Conservation (phyloP, 2,329 filamentous ascomycete species). For the Lasiodiplodia citricola region DNA sequence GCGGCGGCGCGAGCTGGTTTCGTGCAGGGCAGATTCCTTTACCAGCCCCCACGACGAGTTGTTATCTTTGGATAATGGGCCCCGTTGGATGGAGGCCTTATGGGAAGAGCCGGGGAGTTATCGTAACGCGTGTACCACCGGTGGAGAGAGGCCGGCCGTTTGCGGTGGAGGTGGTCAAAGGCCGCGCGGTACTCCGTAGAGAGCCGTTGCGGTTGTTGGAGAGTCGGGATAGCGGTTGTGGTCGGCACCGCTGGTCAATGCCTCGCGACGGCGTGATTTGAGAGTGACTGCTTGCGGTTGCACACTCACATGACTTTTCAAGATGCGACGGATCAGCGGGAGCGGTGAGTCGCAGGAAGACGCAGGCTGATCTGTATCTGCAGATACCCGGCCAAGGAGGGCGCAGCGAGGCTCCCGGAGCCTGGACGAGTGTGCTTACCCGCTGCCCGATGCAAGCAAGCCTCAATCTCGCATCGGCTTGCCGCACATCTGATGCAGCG, state of each 20-base stretch:
- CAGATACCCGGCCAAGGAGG: constrained; percentile 14
- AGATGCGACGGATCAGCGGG: constrained; percentile 1
- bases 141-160: not conserved
- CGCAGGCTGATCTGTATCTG: not conserved
- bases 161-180: not conserved
- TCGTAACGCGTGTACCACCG: not conserved
- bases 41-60: not conserved
- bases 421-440: constrained; percentile 9
- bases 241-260: not conserved
- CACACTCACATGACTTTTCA: not conserved
- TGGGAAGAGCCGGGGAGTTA: not conserved
- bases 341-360: constrained; percentile 17
- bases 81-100: not conserved
- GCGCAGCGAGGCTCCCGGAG: constrained; percentile 7
- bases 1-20: not conserved
- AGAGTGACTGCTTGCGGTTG: not conserved
- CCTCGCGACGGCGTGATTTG: not conserved
- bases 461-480: constrained; percentile 7
- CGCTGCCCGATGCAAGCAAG: constrained; percentile 13
- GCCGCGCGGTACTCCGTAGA: not conserved
- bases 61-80: not conserved
- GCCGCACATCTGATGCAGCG: not conserved
- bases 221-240: not conserved
- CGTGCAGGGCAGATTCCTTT: not conserved
- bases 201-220: not conserved